phyloP scores from a whole-genome alignment of 164 flowering plant species.

The Tinospora cordifolia region DNA sequence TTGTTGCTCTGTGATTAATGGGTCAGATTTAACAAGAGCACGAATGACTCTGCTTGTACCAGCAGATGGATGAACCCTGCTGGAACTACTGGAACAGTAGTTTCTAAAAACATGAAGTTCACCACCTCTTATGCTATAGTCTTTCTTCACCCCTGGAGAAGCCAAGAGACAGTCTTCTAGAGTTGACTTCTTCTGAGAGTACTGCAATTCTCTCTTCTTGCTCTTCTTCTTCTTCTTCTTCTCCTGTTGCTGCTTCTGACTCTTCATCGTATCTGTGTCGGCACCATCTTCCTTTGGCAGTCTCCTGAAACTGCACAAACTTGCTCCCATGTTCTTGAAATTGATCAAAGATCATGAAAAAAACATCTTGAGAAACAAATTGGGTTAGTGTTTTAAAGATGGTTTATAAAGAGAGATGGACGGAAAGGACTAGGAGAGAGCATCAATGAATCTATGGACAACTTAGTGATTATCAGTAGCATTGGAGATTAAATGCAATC shows the following conservation, averaged over 20 bases:
- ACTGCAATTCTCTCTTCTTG: slow-evolving; percentile 7
- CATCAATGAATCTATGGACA: not conserved
- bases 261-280: not conserved
- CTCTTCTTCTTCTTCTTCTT: no score
- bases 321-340: slow-evolving; percentile 14
- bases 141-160: slow-evolving; percentile 20
- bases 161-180: slow-evolving; percentile 28
- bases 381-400: not conserved
- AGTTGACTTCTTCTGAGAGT: slow-evolving; percentile 15
- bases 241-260: no score
- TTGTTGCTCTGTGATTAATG: no score
- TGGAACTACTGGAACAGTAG: no score
- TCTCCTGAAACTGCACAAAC: slow-evolving; percentile 3
- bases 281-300: not conserved
- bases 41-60: not conserved
- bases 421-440: slow-evolving; percentile 9
- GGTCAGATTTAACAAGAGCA: not conserved
- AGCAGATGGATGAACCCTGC: slow-evolving; percentile 16
- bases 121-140: slow-evolving; percentile 3
- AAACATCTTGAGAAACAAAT: not conserved
- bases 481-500: no score
- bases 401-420: slow-evolving; percentile 5
- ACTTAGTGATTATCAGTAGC: slow-evolving; percentile 5
- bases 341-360: not conserved
- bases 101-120: slow-evolving; percentile 22